phyloP scores from a whole-genome alignment of 2,329 filamentous ascomycete species.

The Dothideomycetes sp. region DNA sequence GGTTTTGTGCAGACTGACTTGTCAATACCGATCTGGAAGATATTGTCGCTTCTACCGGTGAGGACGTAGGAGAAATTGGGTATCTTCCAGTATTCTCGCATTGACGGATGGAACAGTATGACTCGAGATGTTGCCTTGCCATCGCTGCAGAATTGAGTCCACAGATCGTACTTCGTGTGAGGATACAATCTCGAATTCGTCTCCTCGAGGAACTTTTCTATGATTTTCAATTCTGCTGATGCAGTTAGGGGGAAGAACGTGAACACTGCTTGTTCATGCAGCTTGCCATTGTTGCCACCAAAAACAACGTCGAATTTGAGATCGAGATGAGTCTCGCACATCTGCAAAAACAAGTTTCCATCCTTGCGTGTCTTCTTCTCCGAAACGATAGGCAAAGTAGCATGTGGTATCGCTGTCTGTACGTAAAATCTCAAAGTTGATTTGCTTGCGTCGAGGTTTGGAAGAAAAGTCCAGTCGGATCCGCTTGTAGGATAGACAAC shows the following conservation, averaged over 20 bases:
- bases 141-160: conserved; percentile 20
- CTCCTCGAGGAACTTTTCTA: conserved; percentile 17
- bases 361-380: conserved; percentile 1
- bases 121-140: conserved; percentile 7
- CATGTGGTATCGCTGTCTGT: not conserved
- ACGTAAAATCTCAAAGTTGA: conserved; percentile 11
- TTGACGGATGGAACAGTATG: conserved; percentile 13
- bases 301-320: conserved; percentile 6
- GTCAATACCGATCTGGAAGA: conserved; percentile 13
- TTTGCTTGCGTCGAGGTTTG: conserved; percentile 2
- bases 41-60: conserved; percentile 5
- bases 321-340: conserved; percentile 5
- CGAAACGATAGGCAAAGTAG: not conserved
- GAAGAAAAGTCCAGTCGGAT: conserved; percentile 23
- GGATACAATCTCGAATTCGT: conserved; percentile 20
- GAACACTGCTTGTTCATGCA: conserved; percentile 18
- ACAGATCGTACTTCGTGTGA: conserved; percentile 19
- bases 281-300: conserved; percentile 5
- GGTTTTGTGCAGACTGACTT: not conserved
- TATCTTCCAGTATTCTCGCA: conserved; percentile 12
- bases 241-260: conserved; percentile 20
- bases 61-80: conserved; percentile 15
- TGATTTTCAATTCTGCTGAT: conserved; percentile 18
- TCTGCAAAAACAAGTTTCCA: not conserved
- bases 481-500: conserved; percentile 21